Conservation (phyloP, 306 rosid species). For the Cucumis melo region DNA sequence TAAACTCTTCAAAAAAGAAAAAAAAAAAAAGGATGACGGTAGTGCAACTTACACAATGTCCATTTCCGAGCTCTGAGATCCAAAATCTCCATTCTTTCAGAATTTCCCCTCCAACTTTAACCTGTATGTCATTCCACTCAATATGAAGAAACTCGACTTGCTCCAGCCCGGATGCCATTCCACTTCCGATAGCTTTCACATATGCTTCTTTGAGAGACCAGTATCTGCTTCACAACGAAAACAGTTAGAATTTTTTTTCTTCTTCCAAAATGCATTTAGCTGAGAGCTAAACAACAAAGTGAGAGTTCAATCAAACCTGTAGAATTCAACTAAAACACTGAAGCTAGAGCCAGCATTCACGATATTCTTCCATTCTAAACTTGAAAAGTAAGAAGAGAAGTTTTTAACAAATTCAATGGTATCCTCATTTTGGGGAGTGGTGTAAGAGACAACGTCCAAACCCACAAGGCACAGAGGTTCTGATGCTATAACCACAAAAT, state of each 20-base stretch:
- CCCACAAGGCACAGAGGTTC: conserved; percentile 85
- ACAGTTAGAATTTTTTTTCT: background rate
- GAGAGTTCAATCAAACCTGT: conserved; percentile 32
- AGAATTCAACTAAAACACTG: conserved; percentile 52
- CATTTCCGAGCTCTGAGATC: conserved; percentile 49
- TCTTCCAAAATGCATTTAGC: background rate
- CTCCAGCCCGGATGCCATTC: conserved; percentile 43
- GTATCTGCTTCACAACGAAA: conserved; percentile 30
- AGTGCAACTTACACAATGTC: conserved; percentile 42
- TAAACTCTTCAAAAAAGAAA: too few relatives aligned
- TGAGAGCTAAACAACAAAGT: background rate
- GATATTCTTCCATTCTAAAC: conserved; percentile 64
- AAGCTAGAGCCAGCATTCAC: conserved; percentile 35
- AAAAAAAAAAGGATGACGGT: background rate
- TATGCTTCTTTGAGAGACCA: conserved; percentile 91
- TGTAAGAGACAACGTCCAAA: conserved; percentile 57
- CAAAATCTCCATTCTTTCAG: conserved; percentile 67
- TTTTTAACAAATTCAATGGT: conserved; percentile 26
- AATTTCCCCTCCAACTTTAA: conserved; percentile 33
- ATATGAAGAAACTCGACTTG: conserved; percentile 64
- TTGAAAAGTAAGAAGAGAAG: conserved; percentile 65
- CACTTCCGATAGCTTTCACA: conserved; percentile 78
- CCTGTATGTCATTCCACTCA: conserved; percentile 44
- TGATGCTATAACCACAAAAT: conserved; percentile 81
- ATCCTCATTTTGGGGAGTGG: conserved; percentile 44